A percentile compares a stretch with the other conserved stretches of the same genome.
phyloP scores from a whole-genome alignment of 2,329 filamentous ascomycete species.

The Thermothelomyces thermophilus region DNA sequence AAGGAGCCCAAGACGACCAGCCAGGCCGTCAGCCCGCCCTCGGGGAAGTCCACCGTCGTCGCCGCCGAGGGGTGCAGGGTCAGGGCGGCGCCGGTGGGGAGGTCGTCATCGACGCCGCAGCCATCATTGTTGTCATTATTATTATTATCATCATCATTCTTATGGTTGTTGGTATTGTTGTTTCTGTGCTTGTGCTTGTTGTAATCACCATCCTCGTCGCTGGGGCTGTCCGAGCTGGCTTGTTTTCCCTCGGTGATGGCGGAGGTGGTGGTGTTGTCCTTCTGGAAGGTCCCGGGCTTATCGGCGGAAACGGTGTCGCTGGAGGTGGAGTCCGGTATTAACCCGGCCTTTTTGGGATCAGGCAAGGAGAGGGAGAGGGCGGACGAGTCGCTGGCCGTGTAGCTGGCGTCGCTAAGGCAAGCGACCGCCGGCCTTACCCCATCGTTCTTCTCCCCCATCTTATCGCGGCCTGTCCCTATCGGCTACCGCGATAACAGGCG shows the following conservation, averaged over 20 bases:
- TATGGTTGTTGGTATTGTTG: no score
- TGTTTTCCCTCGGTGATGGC: no score
- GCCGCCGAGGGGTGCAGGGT: conserved; percentile 19
- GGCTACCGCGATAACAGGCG: neutral
- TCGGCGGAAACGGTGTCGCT: neutral
- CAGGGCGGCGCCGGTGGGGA: conserved; percentile 2
- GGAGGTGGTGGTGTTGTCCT: no score
- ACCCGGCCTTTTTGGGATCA: conserved; percentile 1
- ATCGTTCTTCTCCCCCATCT: conserved; percentile 1
- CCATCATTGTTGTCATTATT: neutral
- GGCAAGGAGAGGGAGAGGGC: conserved; percentile 1
- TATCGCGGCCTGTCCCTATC: neutral
- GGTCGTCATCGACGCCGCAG: neutral
- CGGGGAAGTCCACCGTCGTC: conserved; percentile 51
- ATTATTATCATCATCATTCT: no score
- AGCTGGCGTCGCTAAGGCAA: conserved; percentile 1
- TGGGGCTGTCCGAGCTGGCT: neutral
- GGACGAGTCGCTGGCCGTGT: conserved; percentile 2
- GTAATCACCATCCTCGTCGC: no score
- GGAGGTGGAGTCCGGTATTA: neutral
- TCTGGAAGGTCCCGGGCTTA: no score
- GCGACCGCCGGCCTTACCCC: neutral
- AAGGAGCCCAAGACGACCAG: conserved; percentile 73
- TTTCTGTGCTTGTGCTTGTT: no score
- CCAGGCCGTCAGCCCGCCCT: conserved; percentile 68